Evolutionary conservation across 805 yeast genomes (phyloP).

Genomic region (Phaffomyces thermotolerans): DNA sequence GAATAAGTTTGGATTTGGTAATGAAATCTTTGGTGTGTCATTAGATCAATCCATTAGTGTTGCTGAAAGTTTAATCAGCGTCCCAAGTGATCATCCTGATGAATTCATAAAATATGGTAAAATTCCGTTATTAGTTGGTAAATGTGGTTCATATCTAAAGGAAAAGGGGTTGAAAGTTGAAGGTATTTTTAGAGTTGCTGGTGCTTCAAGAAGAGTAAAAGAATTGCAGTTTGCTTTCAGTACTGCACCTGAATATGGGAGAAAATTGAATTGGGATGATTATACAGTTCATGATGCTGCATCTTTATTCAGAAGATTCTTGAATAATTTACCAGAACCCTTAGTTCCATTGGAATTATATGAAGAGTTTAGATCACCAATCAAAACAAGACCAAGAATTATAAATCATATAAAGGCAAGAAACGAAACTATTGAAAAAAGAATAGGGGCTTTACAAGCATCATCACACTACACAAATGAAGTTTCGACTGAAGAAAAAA

Average conservation of each 20-base stretch:
- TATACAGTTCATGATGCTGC: slow-evolving; percentile 97
- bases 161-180: slow-evolving; percentile 70
- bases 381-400: slow-evolving; percentile 55
- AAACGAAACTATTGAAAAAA: slow-evolving; percentile 35
- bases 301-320: slow-evolving; percentile 73
- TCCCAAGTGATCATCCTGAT: slow-evolving; percentile 48
- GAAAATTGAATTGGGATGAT: slow-evolving; percentile 80
- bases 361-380: slow-evolving; percentile 71
- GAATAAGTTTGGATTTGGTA: slow-evolving; percentile 31
- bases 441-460: slow-evolving; percentile 23
- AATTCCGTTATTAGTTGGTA: slow-evolving; percentile 91
- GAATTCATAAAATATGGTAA: slow-evolving; percentile 74
- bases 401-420: slow-evolving; percentile 58
- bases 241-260: slow-evolving; percentile 84
- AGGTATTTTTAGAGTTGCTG: slow-evolving; percentile 92
- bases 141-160: slow-evolving; percentile 84
- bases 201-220: slow-evolving; percentile 81
- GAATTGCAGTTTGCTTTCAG: slow-evolving; percentile 80
- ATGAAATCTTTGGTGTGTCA: slow-evolving; percentile 71
- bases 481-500: slow-evolving; percentile 16
- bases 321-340: slow-evolving; percentile 89
- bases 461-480: background rate
- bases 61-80: slow-evolving; percentile 72
- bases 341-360: slow-evolving; percentile 73
- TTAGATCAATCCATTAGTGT: slow-evolving; percentile 60